These are phyloP conservation scores for Eutrema japonicum DNA, from an alignment of 345 rosid genomes.

Conservation along the genomic window DNA sequence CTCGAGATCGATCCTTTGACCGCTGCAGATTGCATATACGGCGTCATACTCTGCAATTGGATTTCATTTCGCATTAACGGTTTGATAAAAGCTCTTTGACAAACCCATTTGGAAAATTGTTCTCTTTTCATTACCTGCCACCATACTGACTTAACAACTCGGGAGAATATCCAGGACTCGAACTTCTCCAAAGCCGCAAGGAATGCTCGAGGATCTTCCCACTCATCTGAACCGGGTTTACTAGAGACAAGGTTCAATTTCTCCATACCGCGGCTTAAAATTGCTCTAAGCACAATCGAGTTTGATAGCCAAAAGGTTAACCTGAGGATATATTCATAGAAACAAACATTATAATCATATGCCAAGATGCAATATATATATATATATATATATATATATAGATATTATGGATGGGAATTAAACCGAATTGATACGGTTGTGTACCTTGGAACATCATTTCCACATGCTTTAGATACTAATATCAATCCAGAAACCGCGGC, in stretches of 20 bases:
- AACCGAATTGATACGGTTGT: not conserved
- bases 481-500: constrained; percentile 81
- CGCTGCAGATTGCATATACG: constrained; percentile 79
- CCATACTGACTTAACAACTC: constrained; percentile 88
- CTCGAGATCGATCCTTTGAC: constrained; percentile 62
- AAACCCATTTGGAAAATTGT: not conserved
- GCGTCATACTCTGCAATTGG: constrained; percentile 71
- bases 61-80: not conserved
- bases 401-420: not conserved
- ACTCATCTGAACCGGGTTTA: constrained; percentile 48
- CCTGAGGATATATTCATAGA: constrained; percentile 49
- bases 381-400: too few relatives aligned
- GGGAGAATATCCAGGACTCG: constrained; percentile 88
- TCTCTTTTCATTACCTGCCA: constrained; percentile 70
- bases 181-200: constrained; percentile 72
- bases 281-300: constrained; percentile 75
- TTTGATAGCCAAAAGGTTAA: constrained; percentile 95
- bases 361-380: not conserved
- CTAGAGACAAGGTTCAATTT: constrained; percentile 38
- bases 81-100: not conserved
- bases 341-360: not conserved
- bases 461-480: constrained; percentile 91
- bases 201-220: constrained; percentile 69
- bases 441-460: constrained; percentile 91
- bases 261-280: constrained; percentile 52